Percentiles rank a stretch among this genome's conserved stretches.
These are phyloP conservation scores for Modicella reniformis DNA, from an alignment of 371 early-diverging fungal genomes.

Conservation along the genomic window DNA sequence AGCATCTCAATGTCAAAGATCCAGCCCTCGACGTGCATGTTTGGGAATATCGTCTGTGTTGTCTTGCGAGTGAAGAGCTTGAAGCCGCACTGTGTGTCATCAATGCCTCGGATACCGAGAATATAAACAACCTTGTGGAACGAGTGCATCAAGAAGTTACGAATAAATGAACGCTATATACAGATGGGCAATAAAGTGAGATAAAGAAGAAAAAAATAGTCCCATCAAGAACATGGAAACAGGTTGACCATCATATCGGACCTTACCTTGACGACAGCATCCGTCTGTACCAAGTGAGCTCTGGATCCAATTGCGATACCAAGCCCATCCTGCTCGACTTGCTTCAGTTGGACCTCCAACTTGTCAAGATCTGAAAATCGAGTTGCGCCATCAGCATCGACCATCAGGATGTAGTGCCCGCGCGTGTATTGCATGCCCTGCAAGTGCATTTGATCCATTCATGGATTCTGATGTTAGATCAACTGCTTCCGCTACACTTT, in stretches of 20 bases:
- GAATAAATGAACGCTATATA: conserved; percentile 86
- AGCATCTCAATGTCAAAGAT: conserved; percentile 96
- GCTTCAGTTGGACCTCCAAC: conserved; percentile 62
- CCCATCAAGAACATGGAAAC: neutral
- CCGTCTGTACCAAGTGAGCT: conserved; percentile 87
- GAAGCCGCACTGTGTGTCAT: conserved; percentile 97
- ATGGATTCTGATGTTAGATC: neutral
- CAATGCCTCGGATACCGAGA: conserved; percentile 83
- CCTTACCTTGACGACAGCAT: conserved; percentile 91
- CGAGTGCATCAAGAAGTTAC: conserved; percentile 91
- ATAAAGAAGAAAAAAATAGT: neutral
- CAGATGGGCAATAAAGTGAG: too few species aligned
- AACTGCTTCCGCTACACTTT: neutral
- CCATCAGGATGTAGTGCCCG: conserved; percentile 87
- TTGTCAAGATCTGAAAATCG: conserved; percentile 82
- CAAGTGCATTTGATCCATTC: neutral
- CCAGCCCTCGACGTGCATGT: conserved; percentile 95
- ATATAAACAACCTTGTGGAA: conserved; percentile 89
- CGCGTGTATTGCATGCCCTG: conserved; percentile 85
- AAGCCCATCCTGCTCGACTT: conserved; percentile 58
- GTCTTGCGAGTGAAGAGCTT: conserved; percentile 88
- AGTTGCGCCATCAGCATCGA: conserved; percentile 96
- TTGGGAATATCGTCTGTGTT: conserved; percentile 81
- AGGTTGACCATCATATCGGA: neutral
- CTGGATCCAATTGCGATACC: conserved; percentile 90